phyloP scores from a whole-genome alignment of 202 grass and related monocot species.

The Dendrocalamus latiflorus region DNA sequence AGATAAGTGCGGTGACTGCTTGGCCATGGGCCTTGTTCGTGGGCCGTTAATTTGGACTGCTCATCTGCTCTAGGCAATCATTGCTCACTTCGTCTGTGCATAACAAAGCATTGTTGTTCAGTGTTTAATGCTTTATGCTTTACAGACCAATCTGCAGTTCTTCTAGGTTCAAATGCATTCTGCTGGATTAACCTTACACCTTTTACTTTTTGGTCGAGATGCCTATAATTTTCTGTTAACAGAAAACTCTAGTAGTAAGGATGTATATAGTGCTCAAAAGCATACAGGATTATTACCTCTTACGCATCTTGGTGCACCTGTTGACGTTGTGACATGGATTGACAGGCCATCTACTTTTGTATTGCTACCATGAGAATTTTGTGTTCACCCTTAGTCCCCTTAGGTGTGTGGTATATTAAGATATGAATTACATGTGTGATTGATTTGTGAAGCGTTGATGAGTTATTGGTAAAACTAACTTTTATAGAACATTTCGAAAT shows the following conservation, averaged over 20 bases:
- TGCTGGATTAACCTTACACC: not conserved
- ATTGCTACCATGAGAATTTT: not conserved
- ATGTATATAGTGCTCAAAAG: not conserved
- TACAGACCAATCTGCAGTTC: not conserved
- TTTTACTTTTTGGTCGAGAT: not conserved
- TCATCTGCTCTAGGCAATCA: constrained; percentile 11
- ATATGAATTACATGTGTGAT: not conserved
- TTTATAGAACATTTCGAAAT: not conserved
- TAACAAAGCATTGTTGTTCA: not conserved
- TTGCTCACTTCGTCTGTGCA: not conserved
- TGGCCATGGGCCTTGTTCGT: not conserved
- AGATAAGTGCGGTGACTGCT: not conserved
- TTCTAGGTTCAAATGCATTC: not conserved
- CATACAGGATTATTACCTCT: not conserved
- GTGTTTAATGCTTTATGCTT: not conserved
- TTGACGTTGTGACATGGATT: not conserved
- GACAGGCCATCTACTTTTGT: not conserved
- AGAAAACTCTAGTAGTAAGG: not conserved
- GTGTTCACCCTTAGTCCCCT: not conserved
- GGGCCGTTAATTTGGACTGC: not conserved
- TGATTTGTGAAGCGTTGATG: not conserved
- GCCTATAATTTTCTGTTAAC: not conserved
- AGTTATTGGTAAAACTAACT: not conserved
- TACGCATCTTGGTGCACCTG: not conserved
- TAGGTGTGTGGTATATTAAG: not conserved